These are phyloP conservation scores for Yamadazyma philogaea DNA, from an alignment of 805 yeast genomes.

Conservation along the genomic window DNA sequence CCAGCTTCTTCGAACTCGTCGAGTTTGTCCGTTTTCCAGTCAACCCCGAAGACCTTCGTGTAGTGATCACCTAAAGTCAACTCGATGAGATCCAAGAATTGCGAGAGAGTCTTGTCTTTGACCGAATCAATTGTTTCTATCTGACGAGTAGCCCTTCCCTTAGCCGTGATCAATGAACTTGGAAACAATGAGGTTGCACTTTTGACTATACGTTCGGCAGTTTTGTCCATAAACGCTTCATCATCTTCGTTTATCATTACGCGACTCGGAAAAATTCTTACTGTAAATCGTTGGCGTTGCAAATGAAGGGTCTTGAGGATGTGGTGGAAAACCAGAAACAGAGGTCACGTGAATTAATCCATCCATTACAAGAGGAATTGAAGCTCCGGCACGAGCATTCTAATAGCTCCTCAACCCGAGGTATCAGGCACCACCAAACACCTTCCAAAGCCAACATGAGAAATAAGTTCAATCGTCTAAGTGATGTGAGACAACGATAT, in stretches of 20 bases:
- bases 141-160: background rate
- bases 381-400: slow-evolving; percentile 5
- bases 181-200: slow-evolving; percentile 12
- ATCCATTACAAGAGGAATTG: slow-evolving; percentile 9
- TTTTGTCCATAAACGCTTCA: slow-evolving; percentile 14
- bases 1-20: slow-evolving; percentile 49
- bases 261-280: background rate
- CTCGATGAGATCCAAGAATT: slow-evolving; percentile 24
- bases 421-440: slow-evolving; percentile 8
- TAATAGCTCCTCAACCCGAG: background rate
- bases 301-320: background rate
- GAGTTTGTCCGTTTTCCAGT: slow-evolving; percentile 41
- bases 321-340: slow-evolving; percentile 5
- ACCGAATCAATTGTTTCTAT: background rate
- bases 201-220: slow-evolving; percentile 13
- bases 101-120: background rate
- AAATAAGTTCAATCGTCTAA: slow-evolving; percentile 16
- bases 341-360: slow-evolving; percentile 9
- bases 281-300: slow-evolving; percentile 3
- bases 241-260: slow-evolving; percentile 18
- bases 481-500: slow-evolving; percentile 24
- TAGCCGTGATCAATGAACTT: background rate
- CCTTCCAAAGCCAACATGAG: slow-evolving; percentile 9
- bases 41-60: slow-evolving; percentile 26
- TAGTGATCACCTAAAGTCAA: slow-evolving; percentile 29